These are phyloP conservation scores for Bocquillonia castaneifolia DNA, from an alignment of 441 rosid genomes.

Conservation along the genomic window DNA sequence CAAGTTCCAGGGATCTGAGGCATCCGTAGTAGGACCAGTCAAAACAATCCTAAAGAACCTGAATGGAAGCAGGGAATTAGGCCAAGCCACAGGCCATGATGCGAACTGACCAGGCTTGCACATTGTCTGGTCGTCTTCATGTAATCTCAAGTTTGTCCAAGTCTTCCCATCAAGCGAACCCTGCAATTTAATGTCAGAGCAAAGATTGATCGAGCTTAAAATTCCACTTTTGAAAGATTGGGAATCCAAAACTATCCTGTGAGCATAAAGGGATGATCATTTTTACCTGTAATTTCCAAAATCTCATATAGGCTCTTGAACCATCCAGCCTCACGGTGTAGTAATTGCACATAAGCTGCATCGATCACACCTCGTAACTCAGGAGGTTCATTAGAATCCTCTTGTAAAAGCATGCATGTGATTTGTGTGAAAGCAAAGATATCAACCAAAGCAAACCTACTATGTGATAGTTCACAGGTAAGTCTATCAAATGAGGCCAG, in stretches of 20 bases:
- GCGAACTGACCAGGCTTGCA: slow-evolving; percentile 86
- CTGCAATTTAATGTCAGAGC: slow-evolving; percentile 22
- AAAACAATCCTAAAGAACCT: slow-evolving; percentile 70
- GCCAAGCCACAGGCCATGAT: slow-evolving; percentile 74
- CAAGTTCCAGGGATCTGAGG: slow-evolving; percentile 70
- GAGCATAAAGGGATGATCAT: not conserved
- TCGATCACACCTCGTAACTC: slow-evolving; percentile 8
- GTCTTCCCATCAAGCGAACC: slow-evolving; percentile 70
- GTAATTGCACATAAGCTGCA: slow-evolving; percentile 96
- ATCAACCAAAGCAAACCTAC: not conserved
- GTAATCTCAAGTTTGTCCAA: slow-evolving; percentile 73
- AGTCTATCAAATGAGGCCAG: not conserved
- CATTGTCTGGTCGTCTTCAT: slow-evolving; percentile 69
- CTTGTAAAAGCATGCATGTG: not conserved
- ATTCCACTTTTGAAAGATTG: not conserved
- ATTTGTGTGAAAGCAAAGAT: not conserved
- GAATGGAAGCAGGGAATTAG: slow-evolving; percentile 71
- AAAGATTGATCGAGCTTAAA: not conserved
- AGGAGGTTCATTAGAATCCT: not conserved
- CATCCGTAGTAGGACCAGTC: slow-evolving; percentile 65
- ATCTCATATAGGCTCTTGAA: slow-evolving; percentile 65
- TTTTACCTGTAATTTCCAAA: slow-evolving; percentile 85
- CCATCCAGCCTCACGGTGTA: slow-evolving; percentile 93
- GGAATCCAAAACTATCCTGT: not conserved
- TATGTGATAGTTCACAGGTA: not conserved